Evolutionary conservation across 805 yeast genomes (phyloP).

Genomic region (Tetrapisispora arboricola): DNA sequence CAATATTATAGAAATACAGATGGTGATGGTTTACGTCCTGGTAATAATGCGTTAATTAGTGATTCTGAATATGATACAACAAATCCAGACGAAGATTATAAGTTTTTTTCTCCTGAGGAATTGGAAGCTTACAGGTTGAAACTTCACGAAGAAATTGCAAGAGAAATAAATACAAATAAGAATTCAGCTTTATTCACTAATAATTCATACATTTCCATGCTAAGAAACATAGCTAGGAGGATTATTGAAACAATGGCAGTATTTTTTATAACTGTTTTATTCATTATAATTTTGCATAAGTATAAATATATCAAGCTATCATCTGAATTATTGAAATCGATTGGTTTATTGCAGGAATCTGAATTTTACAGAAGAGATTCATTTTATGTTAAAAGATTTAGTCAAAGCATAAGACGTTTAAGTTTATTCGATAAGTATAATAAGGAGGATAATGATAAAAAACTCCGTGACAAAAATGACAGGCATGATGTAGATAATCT

Average conservation of each 20-base stretch:
- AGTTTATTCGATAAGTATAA: constrained; percentile 1
- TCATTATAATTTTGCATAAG: constrained; percentile 23
- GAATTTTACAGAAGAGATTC: constrained; percentile 3
- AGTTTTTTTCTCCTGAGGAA: constrained; percentile 19
- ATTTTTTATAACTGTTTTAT: constrained; percentile 20
- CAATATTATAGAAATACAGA: neutral
- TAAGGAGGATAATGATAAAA: neutral
- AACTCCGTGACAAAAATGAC: neutral
- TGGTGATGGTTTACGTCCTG: neutral
- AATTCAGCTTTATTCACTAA: neutral
- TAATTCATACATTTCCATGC: constrained; percentile 7
- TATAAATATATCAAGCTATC: constrained; percentile 28
- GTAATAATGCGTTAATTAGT: neutral
- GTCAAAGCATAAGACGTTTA: neutral
- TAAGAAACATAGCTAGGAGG: constrained; percentile 20
- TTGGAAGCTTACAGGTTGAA: constrained; percentile 16
- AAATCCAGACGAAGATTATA: constrained; percentile 15
- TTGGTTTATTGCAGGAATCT: constrained; percentile 26
- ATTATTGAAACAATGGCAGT: constrained; percentile 34
- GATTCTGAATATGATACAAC: neutral
- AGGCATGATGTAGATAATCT: too few species aligned
- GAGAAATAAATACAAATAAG: constrained; percentile 11
- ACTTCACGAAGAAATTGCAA: constrained; percentile 20
- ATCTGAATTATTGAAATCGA: constrained; percentile 23
- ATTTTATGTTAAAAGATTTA: neutral